These are phyloP conservation scores for Solanum piurae DNA, from an alignment of 257 asterid genomes.

Conservation along the genomic window DNA sequence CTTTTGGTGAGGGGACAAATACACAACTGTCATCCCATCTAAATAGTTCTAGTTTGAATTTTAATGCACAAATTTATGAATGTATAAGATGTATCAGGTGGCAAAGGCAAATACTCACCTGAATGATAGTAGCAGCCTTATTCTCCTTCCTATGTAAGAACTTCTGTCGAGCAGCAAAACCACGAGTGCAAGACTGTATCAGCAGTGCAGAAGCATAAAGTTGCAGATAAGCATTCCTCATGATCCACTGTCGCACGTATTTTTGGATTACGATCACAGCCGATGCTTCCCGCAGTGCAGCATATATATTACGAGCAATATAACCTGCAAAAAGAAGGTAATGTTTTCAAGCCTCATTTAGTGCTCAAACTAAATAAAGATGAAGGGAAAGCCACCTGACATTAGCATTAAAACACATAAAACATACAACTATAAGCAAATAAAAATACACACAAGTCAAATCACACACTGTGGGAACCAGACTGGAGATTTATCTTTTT, in stretches of 20 bases:
- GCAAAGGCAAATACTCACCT: constrained; percentile 37
- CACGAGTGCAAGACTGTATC: constrained; percentile 68
- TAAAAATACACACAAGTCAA: neutral
- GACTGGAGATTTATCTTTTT: neutral
- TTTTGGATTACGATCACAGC: constrained; percentile 71
- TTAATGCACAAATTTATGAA: neutral
- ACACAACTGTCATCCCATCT: neutral
- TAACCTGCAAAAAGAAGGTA: constrained; percentile 39
- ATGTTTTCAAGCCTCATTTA: neutral
- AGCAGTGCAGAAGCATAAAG: constrained; percentile 42
- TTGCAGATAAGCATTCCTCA: constrained; percentile 54
- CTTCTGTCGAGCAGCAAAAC: constrained; percentile 53
- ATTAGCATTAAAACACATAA: neutral
- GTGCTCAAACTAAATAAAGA: neutral
- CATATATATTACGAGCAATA: constrained; percentile 47
- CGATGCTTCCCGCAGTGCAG: constrained; percentile 42
- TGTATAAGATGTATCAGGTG: neutral
- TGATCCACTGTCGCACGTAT: constrained; percentile 46
- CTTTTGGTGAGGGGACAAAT: neutral
- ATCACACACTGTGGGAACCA: neutral
- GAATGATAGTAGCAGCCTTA: constrained; percentile 75
- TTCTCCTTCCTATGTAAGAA: constrained; percentile 50
- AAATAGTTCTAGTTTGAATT: neutral
- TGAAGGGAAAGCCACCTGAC: neutral
- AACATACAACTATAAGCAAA: neutral